Evolutionary conservation across 106 monocot species (phyloP), one percentile per base, ranked within the genome.

Genomic region (Acorus calamus): DNA sequence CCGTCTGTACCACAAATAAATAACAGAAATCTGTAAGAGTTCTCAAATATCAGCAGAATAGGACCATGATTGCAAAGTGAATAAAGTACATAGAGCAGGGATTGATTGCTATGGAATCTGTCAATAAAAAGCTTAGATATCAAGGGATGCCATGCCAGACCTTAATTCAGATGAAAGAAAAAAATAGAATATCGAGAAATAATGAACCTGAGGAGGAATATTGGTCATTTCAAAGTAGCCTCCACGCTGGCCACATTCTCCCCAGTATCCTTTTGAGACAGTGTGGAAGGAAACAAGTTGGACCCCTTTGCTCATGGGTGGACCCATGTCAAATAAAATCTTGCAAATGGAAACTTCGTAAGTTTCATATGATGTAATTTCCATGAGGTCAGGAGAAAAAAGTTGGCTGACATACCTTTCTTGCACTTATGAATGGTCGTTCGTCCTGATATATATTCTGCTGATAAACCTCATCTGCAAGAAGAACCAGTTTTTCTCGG

Each of bases 401-500:
- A 46, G 11, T 13, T 54, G n/a, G 46, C 43, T 42, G 67, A 56
- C 60, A 11, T 80, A 99, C 98, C 92, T 99, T 99, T 81, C 85
- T 78, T 45, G 92, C 87, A 69, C 98, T 99, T 66, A 99, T 78
- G 60, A 99, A 99, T 49, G 98, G 98, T 8, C 81, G 74, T 55
- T 92, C 88, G 72, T 92, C 88, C 70, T 99, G 98, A 78, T 92
- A 99, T 47, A 99, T 64, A 60, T 99, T 99, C 66, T 99, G 98
- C 73, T 99, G 98, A 75, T 99, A 99, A 74, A 99, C 98, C 86
- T 99, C 98, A 83, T 99, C 98, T 45, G 88, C 98, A 65, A 99
- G 78, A 56, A 99, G 64, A 12, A 78, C 98, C 66, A 99, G 63
- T 42, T 92, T 88, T 68, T 99, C 88, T 45, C 71, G 61, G 61